Evolutionary conservation across 306 rosid genomes (phyloP).

Genomic region (Notholithocarpus densiflorus): DNA sequence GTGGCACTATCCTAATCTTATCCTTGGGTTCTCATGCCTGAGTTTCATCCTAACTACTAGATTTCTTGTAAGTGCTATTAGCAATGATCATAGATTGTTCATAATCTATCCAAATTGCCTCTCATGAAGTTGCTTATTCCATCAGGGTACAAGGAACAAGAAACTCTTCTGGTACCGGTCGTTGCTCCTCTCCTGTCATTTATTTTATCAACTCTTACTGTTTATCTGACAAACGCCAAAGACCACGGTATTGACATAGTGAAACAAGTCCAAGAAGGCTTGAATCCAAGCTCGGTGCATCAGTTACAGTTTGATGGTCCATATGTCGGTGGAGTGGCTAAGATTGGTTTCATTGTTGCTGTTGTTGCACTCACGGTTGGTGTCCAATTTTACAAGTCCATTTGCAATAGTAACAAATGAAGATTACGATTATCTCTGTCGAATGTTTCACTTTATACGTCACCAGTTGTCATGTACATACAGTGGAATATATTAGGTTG

Average conservation of each 20-base stretch:
- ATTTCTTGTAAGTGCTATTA: constrained; percentile 48
- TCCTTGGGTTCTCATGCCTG: constrained; percentile 67
- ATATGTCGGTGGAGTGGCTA: constrained; percentile 41
- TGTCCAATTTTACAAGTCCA: neutral
- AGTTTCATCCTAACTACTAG: constrained; percentile 57
- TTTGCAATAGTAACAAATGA: no score
- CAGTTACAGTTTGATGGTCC: constrained; percentile 44
- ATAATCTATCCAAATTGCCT: no score
- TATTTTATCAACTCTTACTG: constrained; percentile 56
- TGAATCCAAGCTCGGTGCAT: constrained; percentile 71
- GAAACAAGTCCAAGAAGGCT: constrained; percentile 68
- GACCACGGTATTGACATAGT: constrained; percentile 65
- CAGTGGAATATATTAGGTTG: no score
- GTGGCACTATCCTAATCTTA: constrained; percentile 66
- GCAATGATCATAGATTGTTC: neutral
- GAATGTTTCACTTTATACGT: no score
- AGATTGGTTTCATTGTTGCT: constrained; percentile 61
- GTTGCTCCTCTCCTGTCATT: constrained; percentile 69
- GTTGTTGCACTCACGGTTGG: constrained; percentile 70
- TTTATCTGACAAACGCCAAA: constrained; percentile 62
- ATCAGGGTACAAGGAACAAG: constrained; percentile 59
- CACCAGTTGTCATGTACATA: no score
- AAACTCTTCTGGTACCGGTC: constrained; percentile 74
- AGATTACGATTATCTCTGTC: no score
- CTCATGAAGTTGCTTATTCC: neutral